Percentiles rank a stretch among this genome's conserved stretches.
phyloP scores from a whole-genome alignment of 352 stramenopile genomes.

The Chrysophaeum taylorii region DNA sequence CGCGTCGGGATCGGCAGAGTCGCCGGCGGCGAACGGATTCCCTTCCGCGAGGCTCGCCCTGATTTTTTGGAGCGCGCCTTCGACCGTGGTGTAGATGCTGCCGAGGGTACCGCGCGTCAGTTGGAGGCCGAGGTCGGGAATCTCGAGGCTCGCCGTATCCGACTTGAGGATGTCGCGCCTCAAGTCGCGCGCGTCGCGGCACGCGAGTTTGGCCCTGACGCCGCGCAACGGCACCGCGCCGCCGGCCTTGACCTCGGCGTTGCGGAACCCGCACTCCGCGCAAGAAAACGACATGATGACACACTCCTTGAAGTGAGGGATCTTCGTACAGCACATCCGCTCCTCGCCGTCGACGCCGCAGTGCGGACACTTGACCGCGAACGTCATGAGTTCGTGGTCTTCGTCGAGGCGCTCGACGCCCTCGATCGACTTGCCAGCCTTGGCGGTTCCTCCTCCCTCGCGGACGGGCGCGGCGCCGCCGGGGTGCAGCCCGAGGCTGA shows the following conservation, averaged over 20 bases:
- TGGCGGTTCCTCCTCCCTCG: too few relatives aligned
- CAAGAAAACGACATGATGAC: conserved; percentile 84
- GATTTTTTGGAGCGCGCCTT: conserved; percentile 74
- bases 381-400: conserved; percentile 60
- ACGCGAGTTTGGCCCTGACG: conserved; percentile 59
- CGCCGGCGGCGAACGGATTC: conserved; percentile 59
- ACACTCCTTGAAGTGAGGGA: conserved; percentile 83
- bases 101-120: conserved; percentile 66
- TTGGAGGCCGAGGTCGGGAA: conserved; percentile 80
- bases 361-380: conserved; percentile 62
- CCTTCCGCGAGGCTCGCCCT: conserved; percentile 55
- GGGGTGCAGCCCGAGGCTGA: conserved; percentile 35
- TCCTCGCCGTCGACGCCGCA: conserved; percentile 57
- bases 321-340: conserved; percentile 77
- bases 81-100: conserved; percentile 81
- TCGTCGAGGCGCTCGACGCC: background rate
- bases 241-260: conserved; percentile 78
- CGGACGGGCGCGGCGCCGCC: conserved; percentile 17
- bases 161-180: conserved; percentile 79
- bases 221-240: conserved; percentile 67
- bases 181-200: conserved; percentile 53
- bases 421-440: conserved; percentile 8
- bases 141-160: conserved; percentile 59
- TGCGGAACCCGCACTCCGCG: conserved; percentile 74
- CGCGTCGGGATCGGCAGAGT: conserved; percentile 26